phyloP scores from a whole-genome alignment of 2,329 filamentous ascomycete genomes.

The Penicillium sp. region DNA sequence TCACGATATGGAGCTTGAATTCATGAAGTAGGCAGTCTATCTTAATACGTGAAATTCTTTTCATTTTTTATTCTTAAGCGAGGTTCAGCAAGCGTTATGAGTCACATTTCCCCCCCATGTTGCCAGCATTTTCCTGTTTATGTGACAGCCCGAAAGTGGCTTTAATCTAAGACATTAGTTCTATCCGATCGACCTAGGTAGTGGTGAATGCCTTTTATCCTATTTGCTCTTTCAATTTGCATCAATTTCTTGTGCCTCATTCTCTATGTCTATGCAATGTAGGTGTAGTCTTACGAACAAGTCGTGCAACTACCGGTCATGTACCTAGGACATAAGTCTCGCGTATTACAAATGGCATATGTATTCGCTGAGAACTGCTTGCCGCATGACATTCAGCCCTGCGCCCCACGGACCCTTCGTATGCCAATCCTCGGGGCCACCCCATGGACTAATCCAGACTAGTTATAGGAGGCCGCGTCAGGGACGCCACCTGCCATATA shows the following conservation, averaged over 20 bases:
- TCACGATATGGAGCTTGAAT: conserved; percentile 21
- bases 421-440: not conserved
- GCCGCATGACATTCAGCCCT: conserved; percentile 9
- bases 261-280: no score
- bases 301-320: no score
- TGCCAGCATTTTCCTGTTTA: not conserved
- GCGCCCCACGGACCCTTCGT: not conserved
- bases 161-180: no score
- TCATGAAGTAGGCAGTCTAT: conserved; percentile 4
- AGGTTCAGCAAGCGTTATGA: conserved; percentile 6
- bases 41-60: not conserved
- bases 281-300: no score
- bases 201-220: no score
- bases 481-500: not conserved
- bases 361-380: no score
- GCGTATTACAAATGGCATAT: not conserved
- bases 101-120: not conserved
- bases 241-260: not conserved
- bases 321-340: not conserved
- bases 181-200: no score
- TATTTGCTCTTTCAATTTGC: not conserved
- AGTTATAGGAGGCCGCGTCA: conserved; percentile 1
- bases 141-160: not conserved
- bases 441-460: not conserved
- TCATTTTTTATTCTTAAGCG: not conserved